A percentile compares a stretch with the other conserved stretches of the same genome.
phyloP scores from a whole-genome alignment of 305 asterid species.

The Galium porrigens region DNA sequence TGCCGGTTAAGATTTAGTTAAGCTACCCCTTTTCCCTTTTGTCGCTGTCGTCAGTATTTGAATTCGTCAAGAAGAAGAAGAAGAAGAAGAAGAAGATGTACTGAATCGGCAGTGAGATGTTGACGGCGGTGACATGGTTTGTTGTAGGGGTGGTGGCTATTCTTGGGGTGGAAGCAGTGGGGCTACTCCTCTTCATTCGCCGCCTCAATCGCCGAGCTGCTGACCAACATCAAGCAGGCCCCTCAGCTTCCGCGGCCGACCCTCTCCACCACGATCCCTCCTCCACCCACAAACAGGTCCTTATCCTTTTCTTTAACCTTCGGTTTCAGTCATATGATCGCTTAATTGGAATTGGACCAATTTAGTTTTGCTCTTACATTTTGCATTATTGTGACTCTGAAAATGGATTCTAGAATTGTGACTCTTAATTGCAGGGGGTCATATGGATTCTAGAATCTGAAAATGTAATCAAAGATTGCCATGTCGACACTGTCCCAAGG shows the following conservation, averaged over 20 bases:
- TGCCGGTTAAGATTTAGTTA: neutral
- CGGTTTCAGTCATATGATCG: no score
- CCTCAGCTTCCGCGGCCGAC: constrained; percentile 14
- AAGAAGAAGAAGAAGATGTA: neutral
- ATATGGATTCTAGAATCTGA: constrained; percentile 72
- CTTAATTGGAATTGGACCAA: no score
- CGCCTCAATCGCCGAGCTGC: constrained; percentile 34
- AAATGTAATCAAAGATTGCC: constrained; percentile 25
- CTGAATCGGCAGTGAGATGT: constrained; percentile 3
- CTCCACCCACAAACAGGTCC: constrained; percentile 47
- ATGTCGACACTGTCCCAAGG: constrained; percentile 23
- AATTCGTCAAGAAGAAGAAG: neutral
- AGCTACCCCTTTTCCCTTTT: constrained; percentile 1
- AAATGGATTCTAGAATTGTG: no score
- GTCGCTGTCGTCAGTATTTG: neutral
- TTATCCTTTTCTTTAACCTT: neutral
- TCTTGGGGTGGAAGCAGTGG: constrained; percentile 40
- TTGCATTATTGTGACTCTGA: no score
- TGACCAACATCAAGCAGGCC: neutral
- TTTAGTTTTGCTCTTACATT: no score
- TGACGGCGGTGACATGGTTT: constrained; percentile 36
- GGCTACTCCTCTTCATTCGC: constrained; percentile 38
- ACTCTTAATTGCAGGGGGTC: no score
- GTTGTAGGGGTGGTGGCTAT: constrained; percentile 48
- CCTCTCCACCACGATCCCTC: constrained; percentile 34